phyloP scores from a whole-genome alignment of 257 asterid species.

The Rubia yunnanensis region DNA sequence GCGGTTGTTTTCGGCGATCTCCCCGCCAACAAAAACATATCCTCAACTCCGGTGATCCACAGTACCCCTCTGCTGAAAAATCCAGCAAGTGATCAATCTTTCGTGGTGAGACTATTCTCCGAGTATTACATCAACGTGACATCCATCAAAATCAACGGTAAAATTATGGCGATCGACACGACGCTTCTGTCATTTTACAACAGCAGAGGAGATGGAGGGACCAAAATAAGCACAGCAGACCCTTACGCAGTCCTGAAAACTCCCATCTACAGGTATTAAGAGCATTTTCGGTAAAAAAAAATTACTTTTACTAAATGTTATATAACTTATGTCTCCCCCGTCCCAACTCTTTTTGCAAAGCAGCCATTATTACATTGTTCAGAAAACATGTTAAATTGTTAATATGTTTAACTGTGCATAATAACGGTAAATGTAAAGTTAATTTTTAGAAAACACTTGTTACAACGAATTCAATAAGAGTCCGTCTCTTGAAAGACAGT shows the following conservation, averaged over 20 bases:
- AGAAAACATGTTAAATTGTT: too few relatives aligned
- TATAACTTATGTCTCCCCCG: too few relatives aligned
- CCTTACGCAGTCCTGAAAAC: slow-evolving; percentile 7
- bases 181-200: slow-evolving; percentile 7
- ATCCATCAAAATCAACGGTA: slow-evolving; percentile 13
- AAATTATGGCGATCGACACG: slow-evolving; percentile 6
- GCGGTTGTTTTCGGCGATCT: background rate
- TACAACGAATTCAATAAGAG: too few relatives aligned
- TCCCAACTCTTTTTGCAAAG: too few relatives aligned
- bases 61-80: background rate
- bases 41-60: background rate
- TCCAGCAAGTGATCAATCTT: background rate
- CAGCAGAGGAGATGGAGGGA: slow-evolving; percentile 12
- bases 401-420: too few relatives aligned
- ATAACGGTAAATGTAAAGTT: too few relatives aligned
- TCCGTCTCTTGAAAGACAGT: too few relatives aligned
- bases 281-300: too few relatives aligned
- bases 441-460: too few relatives aligned
- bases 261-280: slow-evolving; percentile 16
- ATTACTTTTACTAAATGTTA: too few relatives aligned
- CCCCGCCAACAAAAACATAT: background rate
- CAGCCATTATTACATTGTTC: too few relatives aligned
- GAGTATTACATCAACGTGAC: slow-evolving; percentile 11
- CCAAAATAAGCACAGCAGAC: slow-evolving; percentile 18
- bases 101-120: background rate